Evolutionary conservation across 345 rosid species (phyloP).

Genomic region (sweet orange (Citrus sinensis)): DVS_A1.0 CM039162.1:2079001-2079500

Average conservation of each 20-base stretch:
- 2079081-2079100: conserved; percentile 8
- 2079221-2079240: conserved; percentile 29
- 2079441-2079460: conserved; percentile 33
- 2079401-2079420: too few species aligned
- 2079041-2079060: conserved; percentile 23
- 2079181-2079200: conserved; percentile 26
- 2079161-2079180: conserved; percentile 27
- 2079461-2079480: conserved; percentile 43
- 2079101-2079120: conserved; percentile 29
- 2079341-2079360: too few species aligned
- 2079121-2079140: conserved; percentile 26
- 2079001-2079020: conserved; percentile 21
- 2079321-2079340: too few species aligned
- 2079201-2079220: conserved; percentile 13
- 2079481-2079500: conserved; percentile 43
- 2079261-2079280: conserved; percentile 16
- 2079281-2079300: conserved; percentile 41
- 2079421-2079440: not conserved
- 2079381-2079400: too few species aligned
- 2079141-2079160: conserved; percentile 31
- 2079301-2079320: conserved; percentile 10
- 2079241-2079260: conserved; percentile 28
- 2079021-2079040: conserved; percentile 24
- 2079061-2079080: conserved; percentile 30
- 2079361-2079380: too few species aligned